Evolutionary conservation across 1,139 yeast species (phyloP).

Genomic region (Komagataea norvegica): DNA sequence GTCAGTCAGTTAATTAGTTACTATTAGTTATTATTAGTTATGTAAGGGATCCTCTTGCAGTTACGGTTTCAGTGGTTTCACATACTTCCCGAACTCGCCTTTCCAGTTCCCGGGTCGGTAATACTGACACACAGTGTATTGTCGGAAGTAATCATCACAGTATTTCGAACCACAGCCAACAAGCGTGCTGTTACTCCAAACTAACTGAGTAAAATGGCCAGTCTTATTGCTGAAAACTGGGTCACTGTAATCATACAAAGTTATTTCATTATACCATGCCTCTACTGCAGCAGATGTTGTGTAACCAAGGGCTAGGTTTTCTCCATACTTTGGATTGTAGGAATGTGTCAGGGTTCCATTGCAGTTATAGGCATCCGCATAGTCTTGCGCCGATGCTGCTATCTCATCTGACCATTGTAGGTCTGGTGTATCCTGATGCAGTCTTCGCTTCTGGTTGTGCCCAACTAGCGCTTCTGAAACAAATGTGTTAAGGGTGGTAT

Average conservation of each 20-base stretch:
- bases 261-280: slow-evolving; percentile 50
- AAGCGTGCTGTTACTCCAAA: slow-evolving; percentile 42
- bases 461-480: slow-evolving; percentile 8
- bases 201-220: slow-evolving; percentile 52
- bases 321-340: slow-evolving; percentile 43
- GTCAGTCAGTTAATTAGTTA: too few relatives aligned
- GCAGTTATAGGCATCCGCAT: slow-evolving; percentile 46
- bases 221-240: slow-evolving; percentile 41
- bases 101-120: slow-evolving; percentile 47
- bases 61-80: slow-evolving; percentile 29
- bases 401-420: slow-evolving; percentile 43
- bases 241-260: slow-evolving; percentile 35
- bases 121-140: slow-evolving; percentile 50
- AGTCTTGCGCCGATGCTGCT: slow-evolving; percentile 34
- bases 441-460: slow-evolving; percentile 46
- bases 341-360: slow-evolving; percentile 49
- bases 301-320: slow-evolving; percentile 52
- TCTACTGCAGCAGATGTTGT: slow-evolving; percentile 42
- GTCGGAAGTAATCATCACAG: slow-evolving; percentile 46
- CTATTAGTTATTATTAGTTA: too few relatives aligned
- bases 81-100: slow-evolving; percentile 49
- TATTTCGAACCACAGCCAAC: slow-evolving; percentile 47
- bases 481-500: slow-evolving; percentile 19
- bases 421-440: slow-evolving; percentile 39
- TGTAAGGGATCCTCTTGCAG: too few relatives aligned